These are phyloP conservation scores for Paraconiothyrium brasiliense DNA, from an alignment of 2,329 filamentous ascomycete genomes.

Conservation along the genomic window DNA sequence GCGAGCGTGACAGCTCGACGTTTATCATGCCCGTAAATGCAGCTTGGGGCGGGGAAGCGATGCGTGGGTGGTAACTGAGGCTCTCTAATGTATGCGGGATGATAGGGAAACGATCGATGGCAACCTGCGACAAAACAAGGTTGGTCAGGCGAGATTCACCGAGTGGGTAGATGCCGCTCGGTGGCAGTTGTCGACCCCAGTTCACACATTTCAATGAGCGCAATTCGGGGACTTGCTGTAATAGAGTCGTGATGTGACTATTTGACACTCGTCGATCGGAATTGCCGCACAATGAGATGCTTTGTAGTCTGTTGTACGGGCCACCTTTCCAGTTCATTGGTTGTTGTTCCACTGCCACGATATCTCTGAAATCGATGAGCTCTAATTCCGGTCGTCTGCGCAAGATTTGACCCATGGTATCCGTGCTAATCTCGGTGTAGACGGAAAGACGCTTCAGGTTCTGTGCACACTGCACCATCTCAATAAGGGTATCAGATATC, in stretches of 20 bases:
- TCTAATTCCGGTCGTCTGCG: slow-evolving; percentile 28
- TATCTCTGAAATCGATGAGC: slow-evolving; percentile 22
- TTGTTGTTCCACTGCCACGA: neutral
- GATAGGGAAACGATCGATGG: neutral
- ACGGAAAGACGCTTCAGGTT: slow-evolving; percentile 40
- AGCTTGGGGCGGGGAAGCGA: neutral
- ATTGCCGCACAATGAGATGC: neutral
- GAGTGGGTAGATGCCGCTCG: neutral
- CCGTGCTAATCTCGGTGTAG: slow-evolving; percentile 34
- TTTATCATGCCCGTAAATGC: too few relatives aligned
- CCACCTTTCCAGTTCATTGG: slow-evolving; percentile 2
- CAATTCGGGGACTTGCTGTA: neutral
- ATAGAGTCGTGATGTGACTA: neutral
- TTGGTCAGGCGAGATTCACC: neutral
- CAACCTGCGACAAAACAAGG: neutral
- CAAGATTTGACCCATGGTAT: slow-evolving; percentile 42
- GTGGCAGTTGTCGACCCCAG: too few relatives aligned
- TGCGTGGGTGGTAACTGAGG: neutral
- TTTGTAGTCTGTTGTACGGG: neutral
- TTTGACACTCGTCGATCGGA: neutral
- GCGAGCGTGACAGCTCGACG: neutral
- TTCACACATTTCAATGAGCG: neutral
- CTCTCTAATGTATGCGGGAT: slow-evolving; percentile 4
- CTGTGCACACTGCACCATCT: slow-evolving; percentile 35
- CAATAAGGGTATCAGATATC: slow-evolving; percentile 38